Evolutionary conservation across 441 rosid genomes (phyloP).

Genomic region (Erodium trifolium): DNA sequence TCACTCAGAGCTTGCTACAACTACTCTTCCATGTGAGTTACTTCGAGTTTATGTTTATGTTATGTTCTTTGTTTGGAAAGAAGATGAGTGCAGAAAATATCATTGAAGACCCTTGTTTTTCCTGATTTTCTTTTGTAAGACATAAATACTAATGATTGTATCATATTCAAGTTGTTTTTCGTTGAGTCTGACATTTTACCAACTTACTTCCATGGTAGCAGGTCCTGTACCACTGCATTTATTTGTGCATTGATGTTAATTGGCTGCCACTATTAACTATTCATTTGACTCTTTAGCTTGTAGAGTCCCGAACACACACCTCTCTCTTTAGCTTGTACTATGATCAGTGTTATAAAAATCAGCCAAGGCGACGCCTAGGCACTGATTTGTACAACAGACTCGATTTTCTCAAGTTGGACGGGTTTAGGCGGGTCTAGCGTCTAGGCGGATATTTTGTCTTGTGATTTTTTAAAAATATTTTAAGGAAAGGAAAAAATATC

Average conservation of each 20-base stretch:
- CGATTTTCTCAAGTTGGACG: too few relatives aligned
- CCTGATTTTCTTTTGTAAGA: neutral
- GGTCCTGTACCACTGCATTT: neutral
- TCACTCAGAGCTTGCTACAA: constrained; percentile 48
- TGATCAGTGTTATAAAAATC: neutral
- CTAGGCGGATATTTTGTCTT: too few relatives aligned
- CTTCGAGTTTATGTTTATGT: neutral
- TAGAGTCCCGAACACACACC: neutral
- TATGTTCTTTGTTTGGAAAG: neutral
- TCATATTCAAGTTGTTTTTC: neutral
- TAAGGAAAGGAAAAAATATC: too few relatives aligned
- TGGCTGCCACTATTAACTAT: neutral
- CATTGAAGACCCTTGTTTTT: neutral
- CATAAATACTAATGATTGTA: neutral
- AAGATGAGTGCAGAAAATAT: neutral
- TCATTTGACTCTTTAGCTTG: neutral
- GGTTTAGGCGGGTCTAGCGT: too few relatives aligned
- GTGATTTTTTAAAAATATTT: too few relatives aligned
- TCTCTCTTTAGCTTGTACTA: neutral
- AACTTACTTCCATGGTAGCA: too few relatives aligned
- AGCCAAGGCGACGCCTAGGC: too few relatives aligned
- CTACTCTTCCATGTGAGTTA: constrained; percentile 55
- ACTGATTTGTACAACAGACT: too few relatives aligned
- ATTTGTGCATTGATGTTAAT: neutral
- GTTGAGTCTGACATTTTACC: too few relatives aligned